These are phyloP conservation scores for Leccinum disarticulatum DNA, from an alignment of 768 basidiomycete genomes.

Conservation along the genomic window DNA sequence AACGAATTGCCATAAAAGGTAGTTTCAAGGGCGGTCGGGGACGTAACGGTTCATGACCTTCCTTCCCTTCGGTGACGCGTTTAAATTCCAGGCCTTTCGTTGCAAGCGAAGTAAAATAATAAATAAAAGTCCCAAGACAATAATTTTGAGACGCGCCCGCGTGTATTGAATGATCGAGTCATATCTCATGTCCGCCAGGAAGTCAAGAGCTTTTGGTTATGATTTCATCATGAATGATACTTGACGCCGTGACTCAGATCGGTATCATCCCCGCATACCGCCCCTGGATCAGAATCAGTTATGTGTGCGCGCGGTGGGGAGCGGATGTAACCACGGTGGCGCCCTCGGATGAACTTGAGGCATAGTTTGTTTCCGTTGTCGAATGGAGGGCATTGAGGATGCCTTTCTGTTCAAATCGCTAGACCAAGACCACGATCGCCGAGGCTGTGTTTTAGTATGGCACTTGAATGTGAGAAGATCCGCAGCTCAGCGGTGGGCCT, in stretches of 20 bases:
- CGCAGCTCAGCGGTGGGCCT: neutral
- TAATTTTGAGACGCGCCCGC: slow-evolving; percentile 14
- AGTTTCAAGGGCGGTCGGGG: slow-evolving; percentile 37
- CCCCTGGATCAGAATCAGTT: slow-evolving; percentile 8
- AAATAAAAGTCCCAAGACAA: slow-evolving; percentile 14
- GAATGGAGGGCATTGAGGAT: slow-evolving; percentile 11
- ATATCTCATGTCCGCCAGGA: slow-evolving; percentile 24
- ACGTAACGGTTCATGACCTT: slow-evolving; percentile 30
- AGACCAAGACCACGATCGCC: slow-evolving; percentile 15
- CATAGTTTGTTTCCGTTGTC: slow-evolving; percentile 2
- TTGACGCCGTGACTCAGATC: slow-evolving; percentile 11
- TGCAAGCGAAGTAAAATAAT: slow-evolving; percentile 27
- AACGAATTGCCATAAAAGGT: slow-evolving; percentile 37
- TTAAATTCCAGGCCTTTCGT: slow-evolving; percentile 21
- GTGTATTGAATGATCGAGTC: neutral
- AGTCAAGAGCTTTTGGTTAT: slow-evolving; percentile 7
- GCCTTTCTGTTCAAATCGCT: slow-evolving; percentile 2
- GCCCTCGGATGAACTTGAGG: slow-evolving; percentile 19
- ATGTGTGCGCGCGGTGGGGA: slow-evolving; percentile 3
- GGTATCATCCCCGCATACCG: slow-evolving; percentile 14
- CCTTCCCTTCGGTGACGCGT: slow-evolving; percentile 32
- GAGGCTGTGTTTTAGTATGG: slow-evolving; percentile 10
- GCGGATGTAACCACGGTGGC: slow-evolving; percentile 25
- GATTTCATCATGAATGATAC: slow-evolving; percentile 10
- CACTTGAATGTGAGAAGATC: slow-evolving; percentile 21